A percentile compares a stretch with the other conserved stretches of the same genome.
Conservation (phyloP, 805 yeast species). For the Wickerhamomyces ciferrii region DNA sequence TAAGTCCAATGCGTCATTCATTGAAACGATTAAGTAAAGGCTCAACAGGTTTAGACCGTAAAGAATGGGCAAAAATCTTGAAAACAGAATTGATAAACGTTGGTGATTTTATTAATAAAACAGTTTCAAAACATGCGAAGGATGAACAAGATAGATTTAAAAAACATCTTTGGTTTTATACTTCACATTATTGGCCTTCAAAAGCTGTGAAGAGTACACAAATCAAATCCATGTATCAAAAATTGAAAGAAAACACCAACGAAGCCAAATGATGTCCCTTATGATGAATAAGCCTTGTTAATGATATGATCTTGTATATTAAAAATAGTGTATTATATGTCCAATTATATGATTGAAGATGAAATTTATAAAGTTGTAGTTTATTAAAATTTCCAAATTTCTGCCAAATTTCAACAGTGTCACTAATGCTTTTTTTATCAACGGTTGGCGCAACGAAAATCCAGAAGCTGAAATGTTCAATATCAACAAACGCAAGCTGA, state of each 20-base stretch:
- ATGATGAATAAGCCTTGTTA: background rate
- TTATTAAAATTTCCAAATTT: too few species aligned
- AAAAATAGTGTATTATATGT: background rate
- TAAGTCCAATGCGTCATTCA: slow-evolving; percentile 66
- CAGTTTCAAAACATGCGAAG: slow-evolving; percentile 23
- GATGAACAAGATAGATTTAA: slow-evolving; percentile 34
- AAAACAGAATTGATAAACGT: slow-evolving; percentile 64
- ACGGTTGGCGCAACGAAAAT: background rate
- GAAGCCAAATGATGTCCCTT: background rate
- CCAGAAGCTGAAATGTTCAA: background rate
- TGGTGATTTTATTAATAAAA: slow-evolving; percentile 61
- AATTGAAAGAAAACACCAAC: slow-evolving; percentile 32
- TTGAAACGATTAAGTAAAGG: slow-evolving; percentile 67
- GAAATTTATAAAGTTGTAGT: background rate
- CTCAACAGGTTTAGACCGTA: slow-evolving; percentile 63
- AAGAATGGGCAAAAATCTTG: slow-evolving; percentile 71
- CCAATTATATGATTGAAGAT: background rate
- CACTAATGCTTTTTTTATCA: background rate
- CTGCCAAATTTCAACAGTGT: background rate
- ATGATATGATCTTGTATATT: background rate
- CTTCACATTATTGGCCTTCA: slow-evolving; percentile 84
- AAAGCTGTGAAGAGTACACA: slow-evolving; percentile 63
- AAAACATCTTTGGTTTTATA: slow-evolving; percentile 80
- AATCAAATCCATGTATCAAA: slow-evolving; percentile 71
- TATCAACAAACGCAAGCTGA: background rate